phyloP scores from a whole-genome alignment of 768 basidiomycete species.

The Dacryopinax primogenitus region DNA sequence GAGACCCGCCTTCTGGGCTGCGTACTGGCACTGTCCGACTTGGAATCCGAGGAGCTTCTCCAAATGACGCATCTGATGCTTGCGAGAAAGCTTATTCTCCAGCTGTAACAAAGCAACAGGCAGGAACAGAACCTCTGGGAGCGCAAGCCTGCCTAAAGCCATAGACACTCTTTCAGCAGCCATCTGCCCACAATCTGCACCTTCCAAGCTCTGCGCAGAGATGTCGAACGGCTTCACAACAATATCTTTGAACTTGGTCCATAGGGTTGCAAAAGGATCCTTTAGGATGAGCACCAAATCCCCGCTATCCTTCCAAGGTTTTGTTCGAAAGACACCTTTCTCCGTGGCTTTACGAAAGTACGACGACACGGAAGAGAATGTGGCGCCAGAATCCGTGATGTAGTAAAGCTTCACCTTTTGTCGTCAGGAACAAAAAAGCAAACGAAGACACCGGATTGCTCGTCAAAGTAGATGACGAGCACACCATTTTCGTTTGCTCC shows the following conservation, averaged over 20 bases:
- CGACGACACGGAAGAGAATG: background rate
- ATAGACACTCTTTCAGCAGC: too few species aligned
- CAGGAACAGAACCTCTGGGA: too few species aligned
- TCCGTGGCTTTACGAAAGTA: background rate
- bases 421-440: background rate
- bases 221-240: too few species aligned
- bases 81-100: too few species aligned
- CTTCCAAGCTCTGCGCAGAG: too few species aligned
- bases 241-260: background rate
- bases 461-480: background rate
- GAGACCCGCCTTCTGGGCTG: too few species aligned
- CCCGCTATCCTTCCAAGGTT: background rate
- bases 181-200: too few species aligned
- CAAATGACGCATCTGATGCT: too few species aligned
- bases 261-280: background rate
- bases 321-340: background rate
- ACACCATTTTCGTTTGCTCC: background rate
- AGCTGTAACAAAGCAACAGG: too few species aligned
- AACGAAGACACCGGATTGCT: background rate
- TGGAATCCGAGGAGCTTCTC: too few species aligned
- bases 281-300: background rate
- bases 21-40: too few species aligned
- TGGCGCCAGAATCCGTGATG: background rate
- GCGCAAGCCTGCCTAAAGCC: too few species aligned
- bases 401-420: background rate